Conservation (phyloP, 2,329 filamentous ascomycete species). For the Ceratocystis eucalypticola region DNA sequence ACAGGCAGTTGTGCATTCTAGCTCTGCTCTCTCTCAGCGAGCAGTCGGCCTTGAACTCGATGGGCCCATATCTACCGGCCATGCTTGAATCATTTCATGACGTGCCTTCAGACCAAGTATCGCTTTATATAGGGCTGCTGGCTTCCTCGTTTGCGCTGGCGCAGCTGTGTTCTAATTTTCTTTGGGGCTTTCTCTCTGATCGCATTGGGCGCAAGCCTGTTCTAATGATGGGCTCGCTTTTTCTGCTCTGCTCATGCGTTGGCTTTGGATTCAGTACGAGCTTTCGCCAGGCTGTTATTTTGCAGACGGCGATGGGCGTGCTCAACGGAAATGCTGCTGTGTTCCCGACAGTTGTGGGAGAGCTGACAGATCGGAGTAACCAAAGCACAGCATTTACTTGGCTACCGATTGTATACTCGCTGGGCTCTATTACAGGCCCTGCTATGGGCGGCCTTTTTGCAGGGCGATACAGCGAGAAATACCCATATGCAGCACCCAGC, state of each 20-base stretch:
- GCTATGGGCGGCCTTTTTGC: conserved; percentile 80
- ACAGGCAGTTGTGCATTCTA: conserved; percentile 67
- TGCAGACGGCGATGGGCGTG: conserved; percentile 81
- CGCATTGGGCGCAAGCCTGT: conserved; percentile 58
- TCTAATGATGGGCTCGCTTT: conserved; percentile 63
- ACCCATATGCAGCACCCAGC: conserved; percentile 79
- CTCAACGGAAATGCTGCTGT: conserved; percentile 92
- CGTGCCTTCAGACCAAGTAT: conserved; percentile 55
- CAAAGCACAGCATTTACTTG: conserved; percentile 91
- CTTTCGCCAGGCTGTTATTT: conserved; percentile 70
- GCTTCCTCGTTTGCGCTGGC: conserved; percentile 86
- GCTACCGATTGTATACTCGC: conserved; percentile 86
- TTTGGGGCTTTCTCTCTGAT: conserved; percentile 44
- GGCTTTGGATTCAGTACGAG: conserved; percentile 75
- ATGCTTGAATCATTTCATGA: conserved; percentile 83
- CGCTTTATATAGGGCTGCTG: conserved; percentile 78
- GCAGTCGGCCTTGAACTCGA: conserved; percentile 93
- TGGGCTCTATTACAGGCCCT: conserved; percentile 86
- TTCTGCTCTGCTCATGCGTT: conserved; percentile 68
- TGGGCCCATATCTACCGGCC: conserved; percentile 83
- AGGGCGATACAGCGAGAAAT: conserved; percentile 43
- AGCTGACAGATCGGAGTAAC: conserved; percentile 89
- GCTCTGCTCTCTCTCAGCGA: conserved; percentile 83
- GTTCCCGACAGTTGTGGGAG: conserved; percentile 83
- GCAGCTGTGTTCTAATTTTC: conserved; percentile 80